A percentile compares a stretch with the other conserved stretches of the same genome.
These are phyloP conservation scores for Dioscorea zingiberensis DNA, from an alignment of 106 monocot genomes.

Conservation along the genomic window DNA sequence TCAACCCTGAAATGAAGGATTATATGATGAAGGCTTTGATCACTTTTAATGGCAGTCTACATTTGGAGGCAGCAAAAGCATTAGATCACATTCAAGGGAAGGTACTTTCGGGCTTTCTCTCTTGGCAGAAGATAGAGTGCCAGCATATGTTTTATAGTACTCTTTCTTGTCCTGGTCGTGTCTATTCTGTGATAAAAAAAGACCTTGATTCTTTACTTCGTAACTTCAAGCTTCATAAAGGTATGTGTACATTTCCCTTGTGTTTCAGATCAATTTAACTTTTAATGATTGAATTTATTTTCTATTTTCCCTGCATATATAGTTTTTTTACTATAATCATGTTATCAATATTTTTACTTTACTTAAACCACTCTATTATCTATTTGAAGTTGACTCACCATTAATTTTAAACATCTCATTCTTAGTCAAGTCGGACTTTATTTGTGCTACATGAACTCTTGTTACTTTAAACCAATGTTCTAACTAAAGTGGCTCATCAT, in stretches of 20 bases:
- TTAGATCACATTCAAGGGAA: constrained; percentile 76
- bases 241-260: constrained; percentile 13
- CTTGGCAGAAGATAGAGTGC: constrained; percentile 91
- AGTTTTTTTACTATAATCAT: not conserved
- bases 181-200: constrained; percentile 60
- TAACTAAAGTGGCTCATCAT: too few relatives aligned
- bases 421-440: too few relatives aligned
- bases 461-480: too few relatives aligned
- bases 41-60: constrained; percentile 74
- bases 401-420: too few relatives aligned
- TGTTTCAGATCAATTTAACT: not conserved
- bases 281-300: not conserved
- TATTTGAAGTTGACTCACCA: too few relatives aligned
- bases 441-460: too few relatives aligned
- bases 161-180: constrained; percentile 47
- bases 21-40: constrained; percentile 53
- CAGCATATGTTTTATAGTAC: constrained; percentile 66
- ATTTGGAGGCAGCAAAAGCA: constrained; percentile 89
- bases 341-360: not conserved
- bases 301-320: not conserved
- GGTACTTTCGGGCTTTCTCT: constrained; percentile 48
- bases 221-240: constrained; percentile 40
- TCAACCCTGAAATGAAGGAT: constrained; percentile 50
- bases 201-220: constrained; percentile 40
- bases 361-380: too few relatives aligned